A percentile compares a stretch with the other conserved stretches of the same genome.
Evolutionary conservation across 192 early-diverging fungal species (phyloP).

Genomic region (Geranomyces variabilis): DNA sequence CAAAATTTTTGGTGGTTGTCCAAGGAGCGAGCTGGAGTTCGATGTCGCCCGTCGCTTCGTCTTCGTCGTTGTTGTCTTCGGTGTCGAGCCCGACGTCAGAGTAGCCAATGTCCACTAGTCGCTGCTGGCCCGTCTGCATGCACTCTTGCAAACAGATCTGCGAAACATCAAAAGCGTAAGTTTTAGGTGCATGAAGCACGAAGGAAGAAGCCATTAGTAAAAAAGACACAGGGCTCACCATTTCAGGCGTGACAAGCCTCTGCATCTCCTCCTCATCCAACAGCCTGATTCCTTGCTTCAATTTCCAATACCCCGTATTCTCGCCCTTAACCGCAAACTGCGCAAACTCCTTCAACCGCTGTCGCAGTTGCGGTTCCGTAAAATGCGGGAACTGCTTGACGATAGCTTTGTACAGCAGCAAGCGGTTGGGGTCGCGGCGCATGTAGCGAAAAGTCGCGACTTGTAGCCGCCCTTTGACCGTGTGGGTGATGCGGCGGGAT

Average conservation of each 20-base stretch:
- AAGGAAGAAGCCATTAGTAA: background rate
- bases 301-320: conserved; percentile 89
- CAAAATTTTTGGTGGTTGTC: conserved; percentile 94
- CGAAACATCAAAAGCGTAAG: background rate
- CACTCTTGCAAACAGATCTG: conserved; percentile 89
- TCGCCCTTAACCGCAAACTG: conserved; percentile 87
- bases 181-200: background rate
- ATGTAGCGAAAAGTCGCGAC: conserved; percentile 82
- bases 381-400: conserved; percentile 83
- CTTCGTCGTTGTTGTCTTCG: conserved; percentile 73
- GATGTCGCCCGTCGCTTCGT: conserved; percentile 73
- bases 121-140: conserved; percentile 89
- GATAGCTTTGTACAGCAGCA: conserved; percentile 78
- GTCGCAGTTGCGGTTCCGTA: conserved; percentile 81
- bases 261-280: conserved; percentile 88
- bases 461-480: conserved; percentile 83
- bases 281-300: conserved; percentile 69
- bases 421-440: conserved; percentile 73
- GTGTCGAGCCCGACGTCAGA: conserved; percentile 54
- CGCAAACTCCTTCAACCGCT: conserved; percentile 94
- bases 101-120: conserved; percentile 89
- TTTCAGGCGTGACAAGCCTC: conserved; percentile 91
- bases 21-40: conserved; percentile 95
- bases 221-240: too few species aligned
- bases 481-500: conserved; percentile 87